Conservation (phyloP, 2,329 filamentous ascomycete species). For the Sclerotiophoma versabilis region DNA sequence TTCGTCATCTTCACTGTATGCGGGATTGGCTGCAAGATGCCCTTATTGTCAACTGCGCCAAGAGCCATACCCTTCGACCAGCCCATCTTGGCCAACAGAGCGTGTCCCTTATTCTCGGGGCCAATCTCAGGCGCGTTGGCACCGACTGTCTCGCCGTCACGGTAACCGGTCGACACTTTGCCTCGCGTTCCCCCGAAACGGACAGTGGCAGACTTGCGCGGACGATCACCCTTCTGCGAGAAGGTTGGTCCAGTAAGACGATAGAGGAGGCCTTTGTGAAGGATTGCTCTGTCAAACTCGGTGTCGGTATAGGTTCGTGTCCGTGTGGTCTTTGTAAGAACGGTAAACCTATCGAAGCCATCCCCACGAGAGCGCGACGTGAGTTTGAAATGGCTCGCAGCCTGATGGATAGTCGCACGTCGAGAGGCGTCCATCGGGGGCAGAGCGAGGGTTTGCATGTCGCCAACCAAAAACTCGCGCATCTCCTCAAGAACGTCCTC, state of each 20-base stretch:
- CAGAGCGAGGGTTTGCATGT: slow-evolving; percentile 71
- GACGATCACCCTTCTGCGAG: slow-evolving; percentile 16
- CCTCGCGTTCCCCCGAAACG: slow-evolving; percentile 21
- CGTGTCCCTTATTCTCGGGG: slow-evolving; percentile 79
- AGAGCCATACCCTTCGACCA: slow-evolving; percentile 88
- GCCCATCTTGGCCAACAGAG: slow-evolving; percentile 96
- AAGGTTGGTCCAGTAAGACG: slow-evolving; percentile 34
- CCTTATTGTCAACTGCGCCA: slow-evolving; percentile 82
- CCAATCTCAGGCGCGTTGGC: slow-evolving; percentile 84
- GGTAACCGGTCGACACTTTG: slow-evolving; percentile 58
- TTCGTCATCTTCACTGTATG: slow-evolving; percentile 88
- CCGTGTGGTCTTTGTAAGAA: slow-evolving; percentile 75
- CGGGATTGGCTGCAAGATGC: slow-evolving; percentile 83
- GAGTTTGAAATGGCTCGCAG: slow-evolving; percentile 77
- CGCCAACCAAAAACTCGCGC: slow-evolving; percentile 70
- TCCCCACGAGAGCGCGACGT: slow-evolving; percentile 84
- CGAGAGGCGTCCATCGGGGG: slow-evolving; percentile 84
- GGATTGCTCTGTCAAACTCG: slow-evolving; percentile 56
- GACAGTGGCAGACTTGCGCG: slow-evolving; percentile 18
- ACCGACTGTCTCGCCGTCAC: slow-evolving; percentile 88
- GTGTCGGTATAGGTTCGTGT: slow-evolving; percentile 69
- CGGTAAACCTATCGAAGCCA: slow-evolving; percentile 75
- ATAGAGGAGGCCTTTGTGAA: slow-evolving; percentile 59
- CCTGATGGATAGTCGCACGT: slow-evolving; percentile 79
- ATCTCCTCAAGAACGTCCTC: slow-evolving; percentile 77